Base-by-base conservation (phyloP, 441 rosid species). In the Breynia disticha region DNA sequence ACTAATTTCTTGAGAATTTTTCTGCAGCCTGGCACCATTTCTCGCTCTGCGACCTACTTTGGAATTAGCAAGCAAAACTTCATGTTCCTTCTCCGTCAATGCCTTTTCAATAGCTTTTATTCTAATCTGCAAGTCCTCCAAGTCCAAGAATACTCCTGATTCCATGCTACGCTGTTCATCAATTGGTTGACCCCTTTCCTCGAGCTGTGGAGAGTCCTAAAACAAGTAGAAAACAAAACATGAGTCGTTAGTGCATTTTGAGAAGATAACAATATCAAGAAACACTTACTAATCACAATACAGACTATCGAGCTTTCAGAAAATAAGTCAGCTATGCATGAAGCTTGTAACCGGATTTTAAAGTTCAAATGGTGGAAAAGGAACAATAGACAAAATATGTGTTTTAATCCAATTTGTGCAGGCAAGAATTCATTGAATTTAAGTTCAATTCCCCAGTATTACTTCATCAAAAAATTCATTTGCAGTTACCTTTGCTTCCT, bases 41-140 rank as follows among this genome's bases (percentile, higher is more conserved):
- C 54, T 42, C 43, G 14, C 16, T 67, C 50, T 68, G 20, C 60
- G 24, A 69, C 67, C 86, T 55, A 72, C 74, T 60, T 79, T 77
- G 66, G 87, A 68, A 55, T 49, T 57, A 55, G 65, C 69, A 64
- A 65, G 60, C 37, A 59, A 71, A 49, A 67, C 76, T 69, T 86
- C 87, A 46, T 57, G 69, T 66, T 83, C 88, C 71, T 64, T 82
- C 65, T 83, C 81, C 63, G 65, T 61, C 13, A 86, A 51, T 24
- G 85, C 75, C 60, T 65, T 80, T 64, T 83, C 90, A 13, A 89
- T 75, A 62, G 86, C 79, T 69, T 69, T 74, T 62, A 88, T 70
- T 65, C 81, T 81, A 66, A 64, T 60, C 17, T 72, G 68, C 72
- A 88, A 46, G 67, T 74, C 76, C 65, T 81, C 75, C 67, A 84